Percentiles rank a stretch among this genome's conserved stretches.
phyloP scores from a whole-genome alignment of 2,329 filamentous ascomycete species.

The Pseudogymnoascus pannorum region DNA sequence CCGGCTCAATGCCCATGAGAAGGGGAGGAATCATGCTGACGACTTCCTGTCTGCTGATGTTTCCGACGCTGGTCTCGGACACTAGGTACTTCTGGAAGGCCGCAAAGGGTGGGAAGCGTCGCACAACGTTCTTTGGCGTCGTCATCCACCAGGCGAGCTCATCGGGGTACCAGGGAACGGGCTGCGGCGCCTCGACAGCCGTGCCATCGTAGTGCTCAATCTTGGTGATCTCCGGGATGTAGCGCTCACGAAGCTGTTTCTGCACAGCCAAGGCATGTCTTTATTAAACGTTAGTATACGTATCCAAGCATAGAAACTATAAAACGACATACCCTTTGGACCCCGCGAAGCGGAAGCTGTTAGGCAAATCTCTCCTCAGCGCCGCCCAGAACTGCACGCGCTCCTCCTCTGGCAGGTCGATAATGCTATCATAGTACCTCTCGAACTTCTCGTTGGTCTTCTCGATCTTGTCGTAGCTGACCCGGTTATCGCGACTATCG shows the following conservation, averaged over 20 bases:
- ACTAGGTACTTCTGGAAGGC: constrained; percentile 97
- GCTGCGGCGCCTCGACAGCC: constrained; percentile 70
- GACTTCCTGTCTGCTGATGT: constrained; percentile 94
- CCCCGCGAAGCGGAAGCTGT: constrained; percentile 95
- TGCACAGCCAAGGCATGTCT: constrained; percentile 90
- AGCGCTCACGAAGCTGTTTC: constrained; percentile 76
- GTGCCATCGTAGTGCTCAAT: constrained; percentile 78
- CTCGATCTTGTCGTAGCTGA: constrained; percentile 48
- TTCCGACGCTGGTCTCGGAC: constrained; percentile 92
- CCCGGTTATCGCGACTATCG: constrained; percentile 33
- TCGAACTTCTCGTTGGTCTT: constrained; percentile 83
- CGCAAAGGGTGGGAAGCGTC: constrained; percentile 88
- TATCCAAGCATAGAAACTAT: background rate
- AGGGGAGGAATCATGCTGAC: constrained; percentile 98
- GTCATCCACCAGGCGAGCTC: constrained; percentile 97
- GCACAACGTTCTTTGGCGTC: constrained; percentile 90
- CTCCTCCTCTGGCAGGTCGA: constrained; percentile 72
- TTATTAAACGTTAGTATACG: constrained; percentile 13
- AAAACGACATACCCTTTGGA: constrained; percentile 65
- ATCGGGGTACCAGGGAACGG: constrained; percentile 89
- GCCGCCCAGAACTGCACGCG: constrained; percentile 75
- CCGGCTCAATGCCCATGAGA: constrained; percentile 81
- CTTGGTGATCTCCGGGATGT: constrained; percentile 82
- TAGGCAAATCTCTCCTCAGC: constrained; percentile 78
- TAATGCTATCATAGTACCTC: constrained; percentile 73